Percentiles rank a stretch among this genome's conserved stretches.
phyloP scores from a whole-genome alignment of 1,284 basidiomycete genomes.

The Neolentinus lepideus region DNA sequence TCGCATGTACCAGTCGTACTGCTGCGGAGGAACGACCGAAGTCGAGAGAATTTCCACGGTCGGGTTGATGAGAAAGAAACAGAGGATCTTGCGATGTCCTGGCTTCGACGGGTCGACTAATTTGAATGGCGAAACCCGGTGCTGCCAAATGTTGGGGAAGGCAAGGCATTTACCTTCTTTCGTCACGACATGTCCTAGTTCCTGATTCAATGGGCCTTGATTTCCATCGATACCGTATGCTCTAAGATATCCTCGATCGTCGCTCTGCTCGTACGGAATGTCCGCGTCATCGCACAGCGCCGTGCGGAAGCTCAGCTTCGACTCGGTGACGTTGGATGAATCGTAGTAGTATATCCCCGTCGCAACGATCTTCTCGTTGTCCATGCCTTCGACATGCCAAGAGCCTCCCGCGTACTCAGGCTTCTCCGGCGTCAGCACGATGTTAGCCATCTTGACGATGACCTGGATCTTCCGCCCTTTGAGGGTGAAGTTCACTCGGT shows the following conservation, averaged over 20 bases:
- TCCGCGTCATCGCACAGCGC: conserved; percentile 6
- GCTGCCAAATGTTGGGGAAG: conserved; percentile 27
- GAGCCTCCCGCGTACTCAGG: conserved; percentile 19
- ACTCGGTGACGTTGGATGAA: conserved; percentile 12
- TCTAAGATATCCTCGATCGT: background rate
- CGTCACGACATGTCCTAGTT: conserved; percentile 16
- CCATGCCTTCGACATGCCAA: conserved; percentile 26
- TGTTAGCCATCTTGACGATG: conserved; percentile 25
- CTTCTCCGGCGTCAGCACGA: conserved; percentile 19
- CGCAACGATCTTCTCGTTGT: conserved; percentile 40
- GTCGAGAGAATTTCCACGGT: conserved; percentile 10
- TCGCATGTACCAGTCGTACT: conserved; percentile 14
- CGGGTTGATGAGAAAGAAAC: conserved; percentile 26
- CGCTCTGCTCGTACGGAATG: background rate
- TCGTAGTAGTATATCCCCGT: conserved; percentile 30
- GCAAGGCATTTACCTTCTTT: conserved; percentile 18
- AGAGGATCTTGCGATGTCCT: conserved; percentile 25
- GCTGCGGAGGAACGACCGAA: conserved; percentile 13
- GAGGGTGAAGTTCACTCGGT: conserved; percentile 2
- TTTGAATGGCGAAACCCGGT: conserved; percentile 24
- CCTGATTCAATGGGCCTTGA: conserved; percentile 7
- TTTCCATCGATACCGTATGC: background rate
- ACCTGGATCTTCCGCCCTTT: conserved; percentile 15
- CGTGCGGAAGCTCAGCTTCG: conserved; percentile 10
- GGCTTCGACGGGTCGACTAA: conserved; percentile 20